A percentile compares a stretch with the other conserved stretches of the same genome.
Conservation (phyloP, 768 basidiomycete genomes). For the Lactarius akahatsu region DNA sequence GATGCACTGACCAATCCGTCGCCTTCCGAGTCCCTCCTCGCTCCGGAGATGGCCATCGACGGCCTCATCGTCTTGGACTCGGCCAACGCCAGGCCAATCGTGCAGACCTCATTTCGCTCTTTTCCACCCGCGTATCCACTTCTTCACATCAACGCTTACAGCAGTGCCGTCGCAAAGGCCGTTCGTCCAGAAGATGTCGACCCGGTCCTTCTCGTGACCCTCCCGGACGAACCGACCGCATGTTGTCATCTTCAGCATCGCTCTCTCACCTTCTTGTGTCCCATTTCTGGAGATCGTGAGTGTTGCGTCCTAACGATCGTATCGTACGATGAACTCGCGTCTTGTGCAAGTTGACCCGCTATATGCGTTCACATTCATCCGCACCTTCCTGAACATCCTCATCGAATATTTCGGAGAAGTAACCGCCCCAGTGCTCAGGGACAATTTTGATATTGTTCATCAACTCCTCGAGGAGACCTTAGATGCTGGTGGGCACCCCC, state of each 20-base stretch:
- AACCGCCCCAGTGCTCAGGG: constrained; percentile 74
- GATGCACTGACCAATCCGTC: background rate
- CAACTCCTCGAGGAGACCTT: constrained; percentile 97
- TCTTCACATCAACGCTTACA: constrained; percentile 83
- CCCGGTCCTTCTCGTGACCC: constrained; percentile 67
- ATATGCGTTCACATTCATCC: constrained; percentile 85
- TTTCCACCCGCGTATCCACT: constrained; percentile 76
- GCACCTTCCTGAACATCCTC: constrained; percentile 81
- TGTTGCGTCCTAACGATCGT: background rate
- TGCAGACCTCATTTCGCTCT: constrained; percentile 86
- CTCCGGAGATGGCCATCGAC: constrained; percentile 28
- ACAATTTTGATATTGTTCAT: constrained; percentile 94
- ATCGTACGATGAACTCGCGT: constrained; percentile 10
- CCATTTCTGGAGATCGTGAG: constrained; percentile 83
- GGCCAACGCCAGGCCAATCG: constrained; percentile 53
- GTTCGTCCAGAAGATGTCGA: constrained; percentile 57
- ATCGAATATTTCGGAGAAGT: constrained; percentile 87
- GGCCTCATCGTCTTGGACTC: constrained; percentile 34
- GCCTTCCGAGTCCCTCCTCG: background rate
- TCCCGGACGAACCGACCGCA: constrained; percentile 55
- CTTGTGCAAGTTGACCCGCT: constrained; percentile 72
- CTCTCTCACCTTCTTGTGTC: constrained; percentile 75
- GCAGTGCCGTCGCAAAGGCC: constrained; percentile 64
- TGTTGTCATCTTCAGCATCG: constrained; percentile 80
- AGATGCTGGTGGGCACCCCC: constrained; percentile 86